Evolutionary conservation across 192 early-diverging fungal species (phyloP), one percentile per base, ranked within the genome.

Genomic region (Umbelopsis isabellina): DNA sequence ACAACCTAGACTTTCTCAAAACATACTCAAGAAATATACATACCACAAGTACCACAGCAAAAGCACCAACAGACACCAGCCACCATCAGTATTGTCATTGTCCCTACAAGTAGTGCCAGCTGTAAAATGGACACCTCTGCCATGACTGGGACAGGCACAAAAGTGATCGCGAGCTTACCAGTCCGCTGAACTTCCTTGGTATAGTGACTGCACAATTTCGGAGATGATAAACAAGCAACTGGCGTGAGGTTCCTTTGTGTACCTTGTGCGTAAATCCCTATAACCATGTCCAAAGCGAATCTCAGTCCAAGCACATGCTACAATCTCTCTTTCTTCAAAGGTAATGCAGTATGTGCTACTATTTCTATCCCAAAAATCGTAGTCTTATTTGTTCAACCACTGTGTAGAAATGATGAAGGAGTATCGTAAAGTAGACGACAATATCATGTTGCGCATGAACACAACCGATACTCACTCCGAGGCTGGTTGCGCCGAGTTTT

Each of bases 341-440:
- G 86, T 86, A 78, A 47, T 20, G 4, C 10, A 35, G 41, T 41
- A 65, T 18, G 9, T 64, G 35, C 5, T 4, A 16, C 23, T 65
- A 58, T 27, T 0, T 7, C 22, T n/a, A 9, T 6, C 13, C 22
- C 25, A 13, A 73, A 27, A 27, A 7, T 22, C 37, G 8, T 21
- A 21, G 21, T 2, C 41, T 18, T 22, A n/a, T 25, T 13, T 4
- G 13, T 3, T 50, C 48, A 71, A 66, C 13, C 73, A 66, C 35
- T 78, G 79, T 65, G 66, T 83, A 84, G 88, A 89, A 37, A 79
- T 83, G 2, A 82, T 93, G 84, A 86, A 87, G 70, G 84, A 88
- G 74, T 85, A 87, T 73, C 89, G 92, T 64, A 82, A 83, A 67
- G 80, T 92, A n/a, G 92, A 93, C 71, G 91, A 93, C 77, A 93